Evolutionary conservation across 2,329 filamentous ascomycete species (phyloP), one percentile per base, ranked within the genome.

Genomic region (Xylariaceae sp.): DNA sequence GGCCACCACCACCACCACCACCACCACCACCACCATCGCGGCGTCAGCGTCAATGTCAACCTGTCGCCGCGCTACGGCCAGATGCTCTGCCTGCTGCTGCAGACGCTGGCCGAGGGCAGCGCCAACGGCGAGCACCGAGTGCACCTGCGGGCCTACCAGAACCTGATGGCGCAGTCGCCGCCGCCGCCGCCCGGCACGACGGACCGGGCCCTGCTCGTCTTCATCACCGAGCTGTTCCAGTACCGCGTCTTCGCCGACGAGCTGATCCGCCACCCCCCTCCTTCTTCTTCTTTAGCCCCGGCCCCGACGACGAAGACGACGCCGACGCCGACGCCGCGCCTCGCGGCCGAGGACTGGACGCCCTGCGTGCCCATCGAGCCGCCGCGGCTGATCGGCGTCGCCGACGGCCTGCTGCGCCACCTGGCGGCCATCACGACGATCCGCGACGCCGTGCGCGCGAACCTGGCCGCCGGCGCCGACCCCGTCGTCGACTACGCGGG

Each of bases 401-500:
- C 83, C 25, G 87, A 94, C 49, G 85, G 85, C 1, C 65, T 94
- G 2, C 88, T 94, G 52, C 71, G 74, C 21, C 80, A 83, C 51
- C 78, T 94, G 19, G 80, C 81, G 6, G 77, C 84, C 49, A 90
- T 93, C 39, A 87, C 84, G 2, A 73, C 75, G 10, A 73, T 94
- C 23, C 75, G 87, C 26, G 82, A 89, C 55, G 70, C 69, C 3
- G 83, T 94, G 40, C 75, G 88, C 5, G 64, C 67, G 19, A 78
- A 85, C 32, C 79, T 87, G 46, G 61, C 68, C 34, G 53, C 71
- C 34, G 63, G 74, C 3, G 60, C 75, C 3, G 78, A 85, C 32
- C 83, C 83, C 0, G 68, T 74, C 0, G 79, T 89, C 26, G 80
- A 88, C 55, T 88, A 87, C 51, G 69, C 73, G 16, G 80, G 78